Evolutionary conservation across 805 yeast species (phyloP).

Genomic region (Yamadazyma sp.): DNA sequence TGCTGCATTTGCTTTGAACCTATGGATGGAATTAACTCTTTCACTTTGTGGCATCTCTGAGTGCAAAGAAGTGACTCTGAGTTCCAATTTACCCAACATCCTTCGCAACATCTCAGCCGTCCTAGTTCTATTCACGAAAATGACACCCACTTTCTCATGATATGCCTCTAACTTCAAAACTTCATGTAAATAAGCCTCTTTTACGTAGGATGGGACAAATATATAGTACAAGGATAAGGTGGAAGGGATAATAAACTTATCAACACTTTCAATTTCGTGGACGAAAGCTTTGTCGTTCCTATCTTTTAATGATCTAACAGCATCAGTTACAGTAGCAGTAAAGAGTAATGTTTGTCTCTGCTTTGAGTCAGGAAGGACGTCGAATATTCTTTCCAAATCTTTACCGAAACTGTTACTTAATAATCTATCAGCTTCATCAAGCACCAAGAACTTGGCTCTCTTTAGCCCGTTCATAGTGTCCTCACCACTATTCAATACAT

Average conservation of each 20-base stretch:
- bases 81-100: constrained; percentile 67
- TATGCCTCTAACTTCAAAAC: constrained; percentile 63
- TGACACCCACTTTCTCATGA: constrained; percentile 67
- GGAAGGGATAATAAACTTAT: constrained; percentile 77
- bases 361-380: constrained; percentile 65
- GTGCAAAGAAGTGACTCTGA: constrained; percentile 86
- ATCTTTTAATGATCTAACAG: constrained; percentile 77
- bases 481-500: constrained; percentile 81
- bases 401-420: constrained; percentile 80
- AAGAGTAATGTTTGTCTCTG: constrained; percentile 85
- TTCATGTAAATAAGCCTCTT: constrained; percentile 81
- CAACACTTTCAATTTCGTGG: constrained; percentile 73
- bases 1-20: constrained; percentile 94
- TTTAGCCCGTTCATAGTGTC: constrained; percentile 80
- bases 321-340: constrained; percentile 95
- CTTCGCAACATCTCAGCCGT: constrained; percentile 88
- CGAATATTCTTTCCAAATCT: constrained; percentile 72
- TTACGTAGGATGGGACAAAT: constrained; percentile 82
- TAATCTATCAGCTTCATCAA: constrained; percentile 95
- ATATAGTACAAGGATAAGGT: constrained; percentile 65
- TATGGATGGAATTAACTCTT: constrained; percentile 84
- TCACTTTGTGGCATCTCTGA: constrained; percentile 94
- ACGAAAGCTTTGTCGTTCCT: constrained; percentile 60
- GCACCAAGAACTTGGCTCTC: constrained; percentile 75
- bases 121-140: constrained; percentile 86